Conservation (phyloP, 1,284 basidiomycete genomes). For the Naganishia albida region DNA sequence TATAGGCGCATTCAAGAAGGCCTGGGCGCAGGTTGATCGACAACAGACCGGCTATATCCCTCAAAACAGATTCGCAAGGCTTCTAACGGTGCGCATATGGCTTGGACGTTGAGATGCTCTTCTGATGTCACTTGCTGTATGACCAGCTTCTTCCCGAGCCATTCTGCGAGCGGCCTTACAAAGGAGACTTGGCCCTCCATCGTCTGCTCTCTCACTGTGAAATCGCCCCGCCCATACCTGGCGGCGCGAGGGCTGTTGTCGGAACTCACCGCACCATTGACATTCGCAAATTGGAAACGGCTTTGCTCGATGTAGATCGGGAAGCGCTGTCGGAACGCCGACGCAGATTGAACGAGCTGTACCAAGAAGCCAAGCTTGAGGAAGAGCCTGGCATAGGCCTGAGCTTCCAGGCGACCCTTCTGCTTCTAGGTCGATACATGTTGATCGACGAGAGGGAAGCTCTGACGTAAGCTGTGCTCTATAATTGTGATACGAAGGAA, state of each 20-base stretch:
- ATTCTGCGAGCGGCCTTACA: constrained; percentile 83
- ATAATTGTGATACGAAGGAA: background rate
- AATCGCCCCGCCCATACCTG: constrained; percentile 37
- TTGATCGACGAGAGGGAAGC: constrained; percentile 86
- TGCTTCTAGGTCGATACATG: constrained; percentile 86
- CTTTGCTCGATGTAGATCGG: constrained; percentile 68
- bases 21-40: constrained; percentile 84
- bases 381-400: constrained; percentile 75
- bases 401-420: constrained; percentile 86
- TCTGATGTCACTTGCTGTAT: background rate
- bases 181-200: constrained; percentile 64
- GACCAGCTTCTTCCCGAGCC: constrained; percentile 48
- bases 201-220: constrained; percentile 58
- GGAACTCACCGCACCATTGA: constrained; percentile 62
- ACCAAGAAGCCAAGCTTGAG: constrained; percentile 78
- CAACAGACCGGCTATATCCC: constrained; percentile 76
- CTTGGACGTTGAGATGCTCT: background rate
- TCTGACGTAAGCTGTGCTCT: constrained; percentile 64
- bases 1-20: constrained; percentile 75
- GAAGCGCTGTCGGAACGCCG: constrained; percentile 65
- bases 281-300: constrained; percentile 62
- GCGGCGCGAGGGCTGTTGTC: constrained; percentile 37
- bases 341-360: constrained; percentile 70
- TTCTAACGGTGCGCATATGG: constrained; percentile 69
- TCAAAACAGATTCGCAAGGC: constrained; percentile 69